Evolutionary conservation across 2,329 filamentous ascomycete species (phyloP).

Genomic region (Claviceps digitariae): DNA sequence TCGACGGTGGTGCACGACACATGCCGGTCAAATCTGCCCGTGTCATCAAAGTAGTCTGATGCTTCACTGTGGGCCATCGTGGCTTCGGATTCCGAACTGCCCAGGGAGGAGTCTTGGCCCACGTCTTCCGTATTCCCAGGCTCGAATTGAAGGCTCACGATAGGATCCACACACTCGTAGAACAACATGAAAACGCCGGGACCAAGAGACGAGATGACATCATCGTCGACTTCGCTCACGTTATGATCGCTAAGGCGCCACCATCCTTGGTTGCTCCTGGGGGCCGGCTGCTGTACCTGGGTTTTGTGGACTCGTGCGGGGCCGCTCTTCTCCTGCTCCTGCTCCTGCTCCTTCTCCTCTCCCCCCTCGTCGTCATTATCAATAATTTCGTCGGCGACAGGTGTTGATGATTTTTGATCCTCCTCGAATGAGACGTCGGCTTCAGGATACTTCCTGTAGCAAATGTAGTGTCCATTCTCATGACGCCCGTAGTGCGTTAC

Average conservation of each 20-base stretch:
- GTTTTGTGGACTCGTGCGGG: slow-evolving; percentile 3
- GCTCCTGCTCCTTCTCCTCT: not conserved
- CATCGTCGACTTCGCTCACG: slow-evolving; percentile 60
- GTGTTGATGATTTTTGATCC: not conserved
- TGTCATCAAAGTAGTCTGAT: not conserved
- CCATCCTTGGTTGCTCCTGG: slow-evolving; percentile 45
- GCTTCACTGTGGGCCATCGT: not conserved
- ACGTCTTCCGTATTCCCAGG: slow-evolving; percentile 12
- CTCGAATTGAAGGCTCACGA: slow-evolving; percentile 28
- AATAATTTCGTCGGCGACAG: not conserved
- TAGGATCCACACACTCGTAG: slow-evolving; percentile 61
- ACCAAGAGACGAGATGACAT: slow-evolving; percentile 57
- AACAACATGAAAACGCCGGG: slow-evolving; percentile 90
- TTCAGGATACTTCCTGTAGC: slow-evolving; percentile 59
- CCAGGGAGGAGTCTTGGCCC: not conserved
- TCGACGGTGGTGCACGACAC: not conserved
- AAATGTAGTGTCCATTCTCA: slow-evolving; percentile 92
- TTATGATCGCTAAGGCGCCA: slow-evolving; percentile 86
- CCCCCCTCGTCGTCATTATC: slow-evolving; percentile 4
- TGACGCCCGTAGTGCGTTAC: slow-evolving; percentile 84
- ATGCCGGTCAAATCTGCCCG: not conserved
- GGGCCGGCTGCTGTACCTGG: slow-evolving; percentile 2
- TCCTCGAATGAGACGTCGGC: not conserved
- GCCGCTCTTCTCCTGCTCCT: slow-evolving; percentile 4
- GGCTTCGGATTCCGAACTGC: not conserved